Evolutionary conservation across 768 basidiomycete genomes (phyloP).

Genomic region (Clitopilus hobsonii): DNA sequence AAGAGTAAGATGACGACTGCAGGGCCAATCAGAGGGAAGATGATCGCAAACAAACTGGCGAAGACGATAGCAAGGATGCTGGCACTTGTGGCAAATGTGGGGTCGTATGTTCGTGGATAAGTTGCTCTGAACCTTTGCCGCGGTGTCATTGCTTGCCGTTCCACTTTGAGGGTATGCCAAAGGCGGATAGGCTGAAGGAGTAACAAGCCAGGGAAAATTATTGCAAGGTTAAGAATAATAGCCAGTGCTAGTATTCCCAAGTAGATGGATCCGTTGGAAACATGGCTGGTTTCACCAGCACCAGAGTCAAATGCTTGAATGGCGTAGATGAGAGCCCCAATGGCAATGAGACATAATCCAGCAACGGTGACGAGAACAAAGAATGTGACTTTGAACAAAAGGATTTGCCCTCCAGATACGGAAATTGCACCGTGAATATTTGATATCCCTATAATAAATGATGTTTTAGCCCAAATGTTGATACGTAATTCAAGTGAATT

Average conservation of each 20-base stretch:
- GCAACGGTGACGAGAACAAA: constrained; percentile 49
- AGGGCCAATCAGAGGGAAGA: constrained; percentile 75
- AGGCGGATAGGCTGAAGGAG: constrained; percentile 68
- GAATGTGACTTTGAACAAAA: constrained; percentile 62
- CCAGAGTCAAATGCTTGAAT: constrained; percentile 50
- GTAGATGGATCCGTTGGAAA: constrained; percentile 71
- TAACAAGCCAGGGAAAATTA: constrained; percentile 67
- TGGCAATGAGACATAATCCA: constrained; percentile 56
- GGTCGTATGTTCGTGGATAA: constrained; percentile 69
- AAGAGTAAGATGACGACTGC: constrained; percentile 63
- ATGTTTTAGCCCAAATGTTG: neutral
- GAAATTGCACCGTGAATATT: constrained; percentile 56
- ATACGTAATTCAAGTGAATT: neutral
- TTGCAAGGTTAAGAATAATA: constrained; percentile 58
- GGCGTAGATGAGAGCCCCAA: constrained; percentile 70
- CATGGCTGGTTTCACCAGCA: constrained; percentile 30
- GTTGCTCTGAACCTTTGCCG: constrained; percentile 76
- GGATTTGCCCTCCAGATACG: constrained; percentile 55
- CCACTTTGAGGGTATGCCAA: constrained; percentile 49
- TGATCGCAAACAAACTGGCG: constrained; percentile 66
- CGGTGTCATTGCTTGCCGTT: constrained; percentile 64
- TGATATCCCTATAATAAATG: constrained; percentile 40
- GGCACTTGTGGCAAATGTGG: constrained; percentile 60
- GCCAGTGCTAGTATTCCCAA: constrained; percentile 58
- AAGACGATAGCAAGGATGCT: constrained; percentile 67